phyloP scores from a whole-genome alignment of 2,329 filamentous ascomycete genomes.

The Knufia fluminis region DNA sequence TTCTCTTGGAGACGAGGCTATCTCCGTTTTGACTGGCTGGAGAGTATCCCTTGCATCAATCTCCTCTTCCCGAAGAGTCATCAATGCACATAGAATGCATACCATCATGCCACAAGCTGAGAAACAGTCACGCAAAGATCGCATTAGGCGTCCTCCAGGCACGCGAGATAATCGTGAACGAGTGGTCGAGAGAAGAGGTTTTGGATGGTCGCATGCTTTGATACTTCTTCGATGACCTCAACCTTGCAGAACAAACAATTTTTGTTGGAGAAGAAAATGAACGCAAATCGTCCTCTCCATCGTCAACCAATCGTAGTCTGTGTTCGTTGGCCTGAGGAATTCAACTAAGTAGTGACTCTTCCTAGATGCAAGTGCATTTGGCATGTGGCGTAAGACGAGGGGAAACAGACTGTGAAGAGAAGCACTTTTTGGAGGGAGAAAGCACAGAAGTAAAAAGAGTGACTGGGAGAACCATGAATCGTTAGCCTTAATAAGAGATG shows the following conservation, averaged over 20 bases:
- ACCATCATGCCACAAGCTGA: neutral
- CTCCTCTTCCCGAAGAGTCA: constrained; percentile 4
- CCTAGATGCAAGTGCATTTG: neutral
- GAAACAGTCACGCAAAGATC: neutral
- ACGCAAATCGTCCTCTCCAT: neutral
- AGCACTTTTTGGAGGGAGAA: neutral
- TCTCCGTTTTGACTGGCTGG: constrained; percentile 2
- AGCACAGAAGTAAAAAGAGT: neutral
- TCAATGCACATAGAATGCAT: neutral
- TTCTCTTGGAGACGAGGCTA: neutral
- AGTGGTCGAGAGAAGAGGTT: neutral
- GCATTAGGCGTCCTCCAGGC: neutral
- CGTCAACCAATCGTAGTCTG: neutral
- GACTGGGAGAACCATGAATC: too few relatives aligned
- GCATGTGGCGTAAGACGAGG: neutral
- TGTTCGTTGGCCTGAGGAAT: neutral
- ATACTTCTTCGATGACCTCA: constrained; percentile 8
- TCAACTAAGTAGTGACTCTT: neutral
- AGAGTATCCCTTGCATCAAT: neutral
- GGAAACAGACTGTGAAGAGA: neutral
- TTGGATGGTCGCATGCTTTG: neutral
- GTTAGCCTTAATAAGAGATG: too few relatives aligned
- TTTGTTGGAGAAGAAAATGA: neutral
- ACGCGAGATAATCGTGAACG: neutral
- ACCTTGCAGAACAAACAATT: neutral